A percentile compares a stretch with the other conserved stretches of the same genome.
phyloP scores from a whole-genome alignment of 768 basidiomycete genomes.

The Pisolithus albus region DNA sequence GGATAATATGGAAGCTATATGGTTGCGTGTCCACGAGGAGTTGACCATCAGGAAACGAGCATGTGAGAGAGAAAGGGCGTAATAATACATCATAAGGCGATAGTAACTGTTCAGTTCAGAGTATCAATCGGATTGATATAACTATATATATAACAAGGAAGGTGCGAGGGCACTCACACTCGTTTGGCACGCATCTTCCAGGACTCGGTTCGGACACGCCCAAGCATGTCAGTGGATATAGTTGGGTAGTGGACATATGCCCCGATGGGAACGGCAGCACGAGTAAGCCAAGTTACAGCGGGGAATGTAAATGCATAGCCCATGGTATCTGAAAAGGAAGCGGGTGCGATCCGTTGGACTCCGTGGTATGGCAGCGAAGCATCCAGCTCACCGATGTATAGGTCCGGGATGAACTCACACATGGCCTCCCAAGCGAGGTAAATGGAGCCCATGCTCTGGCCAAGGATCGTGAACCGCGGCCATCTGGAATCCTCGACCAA shows the following conservation, averaged over 20 bases:
- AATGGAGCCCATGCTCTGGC: constrained; percentile 87
- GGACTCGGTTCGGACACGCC: constrained; percentile 47
- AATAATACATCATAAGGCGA: constrained; percentile 77
- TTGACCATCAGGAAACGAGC: constrained; percentile 87
- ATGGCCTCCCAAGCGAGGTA: constrained; percentile 80
- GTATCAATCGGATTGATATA: constrained; percentile 1
- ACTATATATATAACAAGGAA: background rate
- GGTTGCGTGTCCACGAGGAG: constrained; percentile 89
- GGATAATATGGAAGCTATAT: constrained; percentile 68
- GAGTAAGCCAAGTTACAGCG: constrained; percentile 51
- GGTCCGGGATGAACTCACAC: constrained; percentile 70
- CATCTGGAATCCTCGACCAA: constrained; percentile 79
- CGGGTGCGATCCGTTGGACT: background rate
- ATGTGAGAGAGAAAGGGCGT: constrained; percentile 64
- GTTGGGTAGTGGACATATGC: constrained; percentile 97
- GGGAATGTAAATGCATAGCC: constrained; percentile 95
- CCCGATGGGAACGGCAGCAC: constrained; percentile 61
- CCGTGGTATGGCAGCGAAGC: background rate
- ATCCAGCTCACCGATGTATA: constrained; percentile 70
- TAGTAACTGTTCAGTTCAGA: constrained; percentile 60
- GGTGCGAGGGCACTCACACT: constrained; percentile 13
- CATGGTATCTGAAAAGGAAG: constrained; percentile 72
- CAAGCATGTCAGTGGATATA: constrained; percentile 91
- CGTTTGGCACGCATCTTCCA: constrained; percentile 22
- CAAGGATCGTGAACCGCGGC: constrained; percentile 86